Evolutionary conservation across 2,329 filamentous ascomycete genomes (phyloP).

Genomic region (Fusarium begoniae): DNA sequence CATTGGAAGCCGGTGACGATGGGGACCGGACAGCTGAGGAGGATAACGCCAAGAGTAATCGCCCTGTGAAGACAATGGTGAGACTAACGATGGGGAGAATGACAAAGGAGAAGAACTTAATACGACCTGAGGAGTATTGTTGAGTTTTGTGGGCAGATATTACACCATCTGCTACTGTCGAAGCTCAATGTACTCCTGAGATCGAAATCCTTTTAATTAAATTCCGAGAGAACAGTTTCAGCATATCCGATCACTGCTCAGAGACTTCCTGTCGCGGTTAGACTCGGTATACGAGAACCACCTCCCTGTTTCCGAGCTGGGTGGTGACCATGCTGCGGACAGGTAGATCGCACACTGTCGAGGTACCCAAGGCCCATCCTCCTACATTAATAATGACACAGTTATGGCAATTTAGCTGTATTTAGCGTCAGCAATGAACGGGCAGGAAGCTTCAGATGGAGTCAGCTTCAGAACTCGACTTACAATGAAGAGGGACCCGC

Average conservation of each 20-base stretch:
- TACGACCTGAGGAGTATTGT: too few relatives aligned
- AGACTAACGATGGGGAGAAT: fast-evolving
- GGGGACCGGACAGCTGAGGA: not conserved
- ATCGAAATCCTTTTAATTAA: too few relatives aligned
- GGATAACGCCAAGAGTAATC: not conserved
- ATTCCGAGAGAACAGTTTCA: too few relatives aligned
- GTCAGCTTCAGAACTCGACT: not conserved
- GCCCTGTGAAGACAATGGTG: not conserved
- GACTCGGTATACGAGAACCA: not conserved
- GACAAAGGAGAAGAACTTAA: fast-evolving
- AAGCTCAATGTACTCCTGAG: too few relatives aligned
- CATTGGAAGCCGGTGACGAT: not conserved
- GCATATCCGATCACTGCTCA: too few relatives aligned
- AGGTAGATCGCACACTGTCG: not conserved
- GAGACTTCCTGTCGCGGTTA: too few relatives aligned
- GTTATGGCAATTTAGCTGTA: fast-evolving
- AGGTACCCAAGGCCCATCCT: not conserved
- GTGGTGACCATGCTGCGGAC: not conserved
- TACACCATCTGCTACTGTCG: not conserved
- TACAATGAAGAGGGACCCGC: too few relatives aligned
- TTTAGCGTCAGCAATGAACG: fast-evolving
- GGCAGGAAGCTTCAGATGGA: too few relatives aligned
- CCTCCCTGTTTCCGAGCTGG: not conserved
- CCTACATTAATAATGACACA: fast-evolving
- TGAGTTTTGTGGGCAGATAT: fast-evolving